These are phyloP conservation scores for Meyerozyma smithsonii DNA, from an alignment of 1,139 yeast species.

Conservation along the genomic window DNA sequence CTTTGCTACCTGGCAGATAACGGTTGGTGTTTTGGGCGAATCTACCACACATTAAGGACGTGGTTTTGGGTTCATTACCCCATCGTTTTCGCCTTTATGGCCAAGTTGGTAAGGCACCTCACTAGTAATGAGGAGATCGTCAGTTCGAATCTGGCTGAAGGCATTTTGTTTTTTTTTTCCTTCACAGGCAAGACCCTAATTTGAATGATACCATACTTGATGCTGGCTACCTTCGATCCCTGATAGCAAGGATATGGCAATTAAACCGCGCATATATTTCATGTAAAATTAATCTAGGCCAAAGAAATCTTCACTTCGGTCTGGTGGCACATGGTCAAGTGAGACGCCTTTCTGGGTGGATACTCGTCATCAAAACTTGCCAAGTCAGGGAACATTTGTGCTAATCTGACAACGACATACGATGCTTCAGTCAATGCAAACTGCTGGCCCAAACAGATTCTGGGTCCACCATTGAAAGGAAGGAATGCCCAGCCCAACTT, in stretches of 20 bases:
- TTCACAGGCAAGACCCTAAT: too few relatives aligned
- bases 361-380: conserved; percentile 14
- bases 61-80: too few relatives aligned
- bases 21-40: too few relatives aligned
- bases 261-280: too few relatives aligned
- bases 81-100: conserved; percentile 20
- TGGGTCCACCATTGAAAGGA: conserved; percentile 59
- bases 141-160: conserved; percentile 83
- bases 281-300: neutral
- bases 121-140: conserved; percentile 89
- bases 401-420: conserved; percentile 40
- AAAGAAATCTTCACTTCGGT: conserved; percentile 6
- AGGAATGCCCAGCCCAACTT: conserved; percentile 47
- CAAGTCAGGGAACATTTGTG: conserved; percentile 16
- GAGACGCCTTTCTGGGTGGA: conserved; percentile 30
- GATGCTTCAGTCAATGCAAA: conserved; percentile 55
- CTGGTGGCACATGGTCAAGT: conserved; percentile 27
- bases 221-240: too few relatives aligned
- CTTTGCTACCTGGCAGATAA: too few relatives aligned
- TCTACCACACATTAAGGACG: too few relatives aligned
- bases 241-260: too few relatives aligned
- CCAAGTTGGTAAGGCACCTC: conserved; percentile 93
- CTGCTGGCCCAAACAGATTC: conserved; percentile 58
- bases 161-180: conserved; percentile 48
- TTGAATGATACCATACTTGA: too few relatives aligned